Evolutionary conservation across 331 rosid species (phyloP).

Genomic region (Rhamnella rubrinervis): DNA sequence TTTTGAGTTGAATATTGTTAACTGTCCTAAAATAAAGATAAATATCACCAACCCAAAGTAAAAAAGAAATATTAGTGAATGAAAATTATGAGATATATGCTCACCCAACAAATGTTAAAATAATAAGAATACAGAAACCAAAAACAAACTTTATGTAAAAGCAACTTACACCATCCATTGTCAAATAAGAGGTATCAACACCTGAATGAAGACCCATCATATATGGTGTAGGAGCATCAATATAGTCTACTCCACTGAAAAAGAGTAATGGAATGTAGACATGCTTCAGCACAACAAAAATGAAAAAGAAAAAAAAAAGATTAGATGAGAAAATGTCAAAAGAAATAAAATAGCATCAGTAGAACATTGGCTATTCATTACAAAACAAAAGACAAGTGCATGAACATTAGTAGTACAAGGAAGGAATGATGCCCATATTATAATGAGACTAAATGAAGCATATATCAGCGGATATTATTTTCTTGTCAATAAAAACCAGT

Average conservation of each 20-base stretch:
- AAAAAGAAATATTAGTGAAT: not conserved
- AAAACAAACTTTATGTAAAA: slow-evolving; percentile 14
- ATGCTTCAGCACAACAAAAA: slow-evolving; percentile 78
- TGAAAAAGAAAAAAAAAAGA: slow-evolving; percentile 32
- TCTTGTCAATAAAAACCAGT: slow-evolving; percentile 9
- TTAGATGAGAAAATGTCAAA: slow-evolving; percentile 42
- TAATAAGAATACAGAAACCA: slow-evolving; percentile 13
- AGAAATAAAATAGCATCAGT: slow-evolving; percentile 12
- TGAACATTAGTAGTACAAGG: not conserved
- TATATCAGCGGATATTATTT: slow-evolving; percentile 16
- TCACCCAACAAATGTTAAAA: slow-evolving; percentile 11
- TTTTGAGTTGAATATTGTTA: too few relatives aligned
- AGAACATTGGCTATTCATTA: slow-evolving; percentile 18
- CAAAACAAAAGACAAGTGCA: slow-evolving; percentile 10
- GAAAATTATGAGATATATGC: not conserved
- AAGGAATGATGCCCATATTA: slow-evolving; percentile 10
- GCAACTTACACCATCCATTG: slow-evolving; percentile 93
- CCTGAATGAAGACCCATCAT: slow-evolving; percentile 99
- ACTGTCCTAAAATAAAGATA: too few relatives aligned
- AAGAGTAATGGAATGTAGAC: slow-evolving; percentile 99
- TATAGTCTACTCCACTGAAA: slow-evolving; percentile 99
- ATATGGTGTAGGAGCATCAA: slow-evolving; percentile 98
- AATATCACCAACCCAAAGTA: not conserved
- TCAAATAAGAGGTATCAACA: slow-evolving; percentile 75
- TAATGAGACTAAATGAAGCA: slow-evolving; percentile 17